Evolutionary conservation across 495 filamentous ascomycete species (phyloP).

Genomic region (Evansstolkia leycettana): DNA sequence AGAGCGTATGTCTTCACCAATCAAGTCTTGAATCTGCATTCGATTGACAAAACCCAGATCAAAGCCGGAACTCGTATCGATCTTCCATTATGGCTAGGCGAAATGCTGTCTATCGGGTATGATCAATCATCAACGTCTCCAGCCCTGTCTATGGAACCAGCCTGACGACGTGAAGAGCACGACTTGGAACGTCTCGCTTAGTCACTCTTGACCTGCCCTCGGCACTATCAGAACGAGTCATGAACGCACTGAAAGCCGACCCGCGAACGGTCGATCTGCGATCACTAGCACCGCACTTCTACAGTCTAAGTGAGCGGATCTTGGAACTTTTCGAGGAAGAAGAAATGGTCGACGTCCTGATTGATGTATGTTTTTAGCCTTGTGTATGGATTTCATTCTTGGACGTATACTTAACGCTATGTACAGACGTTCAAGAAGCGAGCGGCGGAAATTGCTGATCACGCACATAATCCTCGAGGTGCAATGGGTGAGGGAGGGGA

Average conservation of each 20-base stretch:
- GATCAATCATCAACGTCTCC: background rate
- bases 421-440: slow-evolving; percentile 66
- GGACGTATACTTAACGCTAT: background rate
- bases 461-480: slow-evolving; percentile 77
- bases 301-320: slow-evolving; percentile 69
- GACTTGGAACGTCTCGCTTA: slow-evolving; percentile 47
- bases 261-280: slow-evolving; percentile 76
- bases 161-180: slow-evolving; percentile 19
- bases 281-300: slow-evolving; percentile 72
- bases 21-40: no score
- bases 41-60: slow-evolving; percentile 37
- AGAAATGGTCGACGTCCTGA: slow-evolving; percentile 69
- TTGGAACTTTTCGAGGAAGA: slow-evolving; percentile 87
- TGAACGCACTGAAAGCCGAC: slow-evolving; percentile 86
- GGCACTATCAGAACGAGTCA: slow-evolving; percentile 65
- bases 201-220: slow-evolving; percentile 73
- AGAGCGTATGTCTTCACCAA: slow-evolving; percentile 32
- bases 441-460: slow-evolving; percentile 74
- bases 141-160: background rate
- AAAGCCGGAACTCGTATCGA: slow-evolving; percentile 67
- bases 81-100: slow-evolving; percentile 92
- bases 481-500: slow-evolving; percentile 66
- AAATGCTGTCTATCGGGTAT: slow-evolving; percentile 81
- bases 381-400: background rate
- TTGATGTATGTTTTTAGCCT: slow-evolving; percentile 37